Percentiles rank a stretch among this genome's conserved stretches.
These are phyloP conservation scores for Vigna radiata DNA, from an alignment of 306 rosid species.

Conservation along the genomic window DNA sequence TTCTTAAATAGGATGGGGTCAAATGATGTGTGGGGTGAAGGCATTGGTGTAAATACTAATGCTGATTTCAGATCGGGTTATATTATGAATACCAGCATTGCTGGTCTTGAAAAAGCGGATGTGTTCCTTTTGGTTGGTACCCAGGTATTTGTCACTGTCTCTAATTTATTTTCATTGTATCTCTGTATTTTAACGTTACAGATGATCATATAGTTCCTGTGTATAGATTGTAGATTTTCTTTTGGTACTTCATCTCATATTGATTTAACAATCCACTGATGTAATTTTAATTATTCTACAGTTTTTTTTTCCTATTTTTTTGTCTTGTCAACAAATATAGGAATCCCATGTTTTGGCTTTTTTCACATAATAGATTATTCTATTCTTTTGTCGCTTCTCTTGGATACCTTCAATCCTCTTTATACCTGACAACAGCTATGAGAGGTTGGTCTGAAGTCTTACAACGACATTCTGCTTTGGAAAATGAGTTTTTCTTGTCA, in stretches of 20 bases:
- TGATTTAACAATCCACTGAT: not conserved
- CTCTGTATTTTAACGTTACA: conserved; percentile 28
- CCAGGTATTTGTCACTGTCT: conserved; percentile 63
- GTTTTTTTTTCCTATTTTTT: too few species aligned
- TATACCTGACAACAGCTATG: not conserved
- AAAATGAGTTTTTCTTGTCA: not conserved
- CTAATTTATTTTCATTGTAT: conserved; percentile 16
- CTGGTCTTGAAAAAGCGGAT: conserved; percentile 95
- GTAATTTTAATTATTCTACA: not conserved
- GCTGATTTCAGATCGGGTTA: conserved; percentile 96
- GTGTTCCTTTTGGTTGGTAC: conserved; percentile 93
- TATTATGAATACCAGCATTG: conserved; percentile 83
- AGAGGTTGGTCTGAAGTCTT: not conserved
- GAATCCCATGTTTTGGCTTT: not conserved
- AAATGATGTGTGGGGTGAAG: conserved; percentile 94
- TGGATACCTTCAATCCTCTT: not conserved
- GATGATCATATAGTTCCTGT: conserved; percentile 34
- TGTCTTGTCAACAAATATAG: not conserved
- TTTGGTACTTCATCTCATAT: not conserved
- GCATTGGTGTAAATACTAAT: conserved; percentile 66
- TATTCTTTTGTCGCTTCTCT: not conserved
- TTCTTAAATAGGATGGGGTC: conserved; percentile 90
- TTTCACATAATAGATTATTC: not conserved
- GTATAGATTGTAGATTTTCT: not conserved
- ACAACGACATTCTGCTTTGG: not conserved